These are phyloP conservation scores for Ophiostoma quercus DNA, from an alignment of 2,329 filamentous ascomycete species.

Conservation along the genomic window DNA sequence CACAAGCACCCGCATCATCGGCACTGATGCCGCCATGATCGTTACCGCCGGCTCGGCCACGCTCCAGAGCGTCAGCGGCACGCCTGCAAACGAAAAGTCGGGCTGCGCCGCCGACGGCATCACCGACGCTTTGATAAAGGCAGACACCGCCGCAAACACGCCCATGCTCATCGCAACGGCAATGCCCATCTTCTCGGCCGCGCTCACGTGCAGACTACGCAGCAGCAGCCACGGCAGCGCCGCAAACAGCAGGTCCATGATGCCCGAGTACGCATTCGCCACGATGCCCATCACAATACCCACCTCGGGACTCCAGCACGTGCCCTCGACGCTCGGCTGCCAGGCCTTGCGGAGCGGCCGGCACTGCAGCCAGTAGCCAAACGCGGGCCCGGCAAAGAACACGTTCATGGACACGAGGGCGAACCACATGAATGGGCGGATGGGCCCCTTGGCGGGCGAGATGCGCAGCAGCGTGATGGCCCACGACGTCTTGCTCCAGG, in stretches of 20 bases:
- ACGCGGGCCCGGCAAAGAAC: too few species aligned
- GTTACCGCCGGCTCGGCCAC: conserved; percentile 30
- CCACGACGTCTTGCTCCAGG: too few species aligned
- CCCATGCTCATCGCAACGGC: not conserved
- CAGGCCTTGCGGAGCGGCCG: not conserved
- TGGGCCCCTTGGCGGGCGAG: too few species aligned
- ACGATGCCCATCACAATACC: not conserved
- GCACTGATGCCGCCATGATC: not conserved
- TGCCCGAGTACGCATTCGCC: not conserved
- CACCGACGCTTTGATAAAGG: not conserved
- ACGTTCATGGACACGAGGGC: too few species aligned
- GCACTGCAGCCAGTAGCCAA: not conserved
- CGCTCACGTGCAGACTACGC: not conserved
- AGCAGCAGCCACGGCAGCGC: not conserved
- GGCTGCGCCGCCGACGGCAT: conserved; percentile 18
- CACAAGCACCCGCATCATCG: conserved; percentile 1
- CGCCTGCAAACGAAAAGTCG: conserved; percentile 24
- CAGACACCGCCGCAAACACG: not conserved
- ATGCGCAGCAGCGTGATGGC: too few species aligned
- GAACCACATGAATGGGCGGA: too few species aligned
- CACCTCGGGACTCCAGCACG: not conserved
- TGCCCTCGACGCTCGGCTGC: not conserved
- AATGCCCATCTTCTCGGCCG: not conserved
- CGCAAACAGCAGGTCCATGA: not conserved
- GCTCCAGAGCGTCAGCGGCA: conserved; percentile 27